These are phyloP conservation scores for Neonectria ditissima DNA, from an alignment of 2,329 filamentous ascomycete species.

Conservation along the genomic window DNA sequence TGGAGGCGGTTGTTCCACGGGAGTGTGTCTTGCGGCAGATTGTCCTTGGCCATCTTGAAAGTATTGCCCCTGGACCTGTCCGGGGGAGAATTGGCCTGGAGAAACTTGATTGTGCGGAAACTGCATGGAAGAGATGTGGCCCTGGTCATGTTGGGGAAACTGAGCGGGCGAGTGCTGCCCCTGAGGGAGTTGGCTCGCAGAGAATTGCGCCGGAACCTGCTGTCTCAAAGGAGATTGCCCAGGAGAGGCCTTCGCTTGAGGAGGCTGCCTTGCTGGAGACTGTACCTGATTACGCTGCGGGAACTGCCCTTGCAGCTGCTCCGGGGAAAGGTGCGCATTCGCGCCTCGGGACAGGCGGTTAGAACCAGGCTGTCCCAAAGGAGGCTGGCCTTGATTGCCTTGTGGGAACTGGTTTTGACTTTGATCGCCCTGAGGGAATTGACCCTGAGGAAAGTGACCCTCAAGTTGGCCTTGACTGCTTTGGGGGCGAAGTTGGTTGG, in stretches of 20 bases:
- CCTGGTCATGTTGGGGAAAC: not conserved
- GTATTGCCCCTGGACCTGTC: slow-evolving; percentile 1
- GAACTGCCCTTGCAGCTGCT: not conserved
- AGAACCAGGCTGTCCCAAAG: not conserved
- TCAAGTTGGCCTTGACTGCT: not conserved
- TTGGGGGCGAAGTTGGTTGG: not conserved
- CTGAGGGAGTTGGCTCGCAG: not conserved
- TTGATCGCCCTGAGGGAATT: not conserved
- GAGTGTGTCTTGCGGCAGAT: not conserved
- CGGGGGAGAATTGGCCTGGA: not conserved
- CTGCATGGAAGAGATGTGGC: slow-evolving; percentile 7
- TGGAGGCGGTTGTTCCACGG: not conserved
- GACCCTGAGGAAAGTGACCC: too few species aligned
- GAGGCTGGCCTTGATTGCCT: not conserved
- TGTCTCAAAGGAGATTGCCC: not conserved
- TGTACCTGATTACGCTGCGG: not conserved
- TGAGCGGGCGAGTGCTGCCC: slow-evolving; percentile 5
- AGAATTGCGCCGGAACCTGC: not conserved
- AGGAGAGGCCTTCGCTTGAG: not conserved
- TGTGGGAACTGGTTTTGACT: not conserved
- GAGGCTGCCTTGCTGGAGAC: not conserved
- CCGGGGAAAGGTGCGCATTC: not conserved
- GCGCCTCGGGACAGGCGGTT: not conserved
- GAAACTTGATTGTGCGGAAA: not conserved
- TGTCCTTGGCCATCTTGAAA: not conserved